Base-by-base conservation (phyloP, 768 basidiomycete species). In the Mycena olivaceomarginata region DNA sequence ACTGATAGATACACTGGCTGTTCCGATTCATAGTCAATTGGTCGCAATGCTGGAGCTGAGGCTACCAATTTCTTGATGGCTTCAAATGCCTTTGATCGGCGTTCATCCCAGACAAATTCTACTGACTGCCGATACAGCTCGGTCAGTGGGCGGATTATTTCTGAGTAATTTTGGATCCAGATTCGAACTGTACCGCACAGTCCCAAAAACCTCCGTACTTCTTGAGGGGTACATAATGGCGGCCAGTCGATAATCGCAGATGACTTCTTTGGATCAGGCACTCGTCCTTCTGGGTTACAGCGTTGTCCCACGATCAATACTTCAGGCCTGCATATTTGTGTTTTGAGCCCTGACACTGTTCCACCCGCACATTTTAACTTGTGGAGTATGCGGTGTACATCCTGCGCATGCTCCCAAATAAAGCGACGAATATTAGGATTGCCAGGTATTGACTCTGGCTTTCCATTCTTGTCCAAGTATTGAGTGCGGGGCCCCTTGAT, bases 21-120 rank as follows among this genome's bases (percentile, higher is more conserved):
- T 0, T 78, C 75, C 0, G 80, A 84, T 0, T 43, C 12, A 69
- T 88, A 88, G 67, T 87, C 81, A 48, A 87, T 84, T 0, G 85
- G 82, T 0, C 64, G 68, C 1, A 88, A 65, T 0, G 82, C 84
- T 1, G 85, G 84, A 3, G 83, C 72, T 0, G 67, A 75, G 0
- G 78, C 53, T 5, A 87, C 77, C 0, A 72, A 15, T 2, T 83
- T n/a, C n/a, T n/a, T n/a, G n/a, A n/a, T n/a, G n/a, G n/a, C n/a
- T n/a, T n/a, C n/a, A n/a, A n/a, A n/a, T n/a, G n/a, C n/a, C n/a
- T n/a, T n/a, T n/a, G n/a, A n/a, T n/a, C n/a, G n/a, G n/a, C n/a
- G n/a, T n/a, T n/a, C n/a, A n/a, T n/a, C n/a, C n/a, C n/a, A n/a
- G n/a, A n/a, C n/a, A n/a, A n/a, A n/a, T n/a, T n/a, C n/a, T n/a